Evolutionary conservation across 805 yeast genomes (phyloP), one percentile per base, ranked within the genome.

Genomic region (Ogataea nitratoaversa): DNA sequence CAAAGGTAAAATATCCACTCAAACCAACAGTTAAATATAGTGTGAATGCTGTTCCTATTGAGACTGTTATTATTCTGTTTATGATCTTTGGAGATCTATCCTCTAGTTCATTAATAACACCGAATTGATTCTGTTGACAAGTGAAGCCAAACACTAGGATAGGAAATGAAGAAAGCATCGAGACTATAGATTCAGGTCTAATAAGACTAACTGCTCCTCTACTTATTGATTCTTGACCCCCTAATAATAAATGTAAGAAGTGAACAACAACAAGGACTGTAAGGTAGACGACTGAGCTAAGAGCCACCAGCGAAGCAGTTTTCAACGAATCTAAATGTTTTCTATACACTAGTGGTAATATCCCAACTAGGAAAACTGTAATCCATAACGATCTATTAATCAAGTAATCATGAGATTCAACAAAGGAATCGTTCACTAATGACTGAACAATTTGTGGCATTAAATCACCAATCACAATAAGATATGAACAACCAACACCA

Each of bases 51-150:
- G 76, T 59, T 1, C 73, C 67, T 44, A 88, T 75, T 1, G 90
- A 79, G 8, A 63, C 47, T 16, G 60, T 44, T 18, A 82, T 74
- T 29, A 86, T 70, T 16, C 53, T 61, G 41, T 68, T 63, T 44
- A 79, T 66, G 25, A 65, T 67, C 6, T 56, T 43, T n/a, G 74
- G 63, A 0, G 83, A 65, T 45, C 72, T 73, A 49, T 78, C 78
- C 23, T 60, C 63, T 22, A 90, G 72, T 64, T 91, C 98, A 54
- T 90, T 91, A 40, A 89, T 76, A 40, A 90, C 76, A 1, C 95
- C 79, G 54, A 87, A 88, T 88, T 87, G 87, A 64, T 91, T 91
- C 61, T 91, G 97, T 57, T 91, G 97, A 54, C 97, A 93, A 0
- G 98, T 91, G 63, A 80, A 91, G 0, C 96, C 96, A 68, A 91